Conservation (phyloP, 2,329 filamentous ascomycete species). For the Corniculantispora saksenae region DNA sequence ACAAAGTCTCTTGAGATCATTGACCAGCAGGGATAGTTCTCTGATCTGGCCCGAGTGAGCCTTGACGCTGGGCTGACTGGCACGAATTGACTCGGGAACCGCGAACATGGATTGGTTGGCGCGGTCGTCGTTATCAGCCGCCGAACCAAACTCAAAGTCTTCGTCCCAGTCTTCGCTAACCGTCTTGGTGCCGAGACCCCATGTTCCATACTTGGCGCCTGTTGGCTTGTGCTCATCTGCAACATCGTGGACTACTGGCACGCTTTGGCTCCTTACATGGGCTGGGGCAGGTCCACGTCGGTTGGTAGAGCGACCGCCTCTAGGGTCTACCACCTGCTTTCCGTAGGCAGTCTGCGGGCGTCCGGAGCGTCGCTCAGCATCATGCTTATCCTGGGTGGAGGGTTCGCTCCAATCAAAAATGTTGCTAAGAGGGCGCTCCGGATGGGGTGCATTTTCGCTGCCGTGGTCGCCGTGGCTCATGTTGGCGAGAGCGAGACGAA, state of each 20-base stretch:
- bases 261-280: conserved; percentile 79
- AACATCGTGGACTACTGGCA: conserved; percentile 69
- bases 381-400: conserved; percentile 59
- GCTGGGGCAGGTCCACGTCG: conserved; percentile 68
- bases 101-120: conserved; percentile 36
- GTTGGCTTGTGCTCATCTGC: conserved; percentile 55
- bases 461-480: conserved; percentile 44
- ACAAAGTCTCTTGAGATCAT: conserved; percentile 77
- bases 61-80: conserved; percentile 78
- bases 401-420: conserved; percentile 80
- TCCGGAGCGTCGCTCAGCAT: conserved; percentile 57
- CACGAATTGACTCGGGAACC: conserved; percentile 75
- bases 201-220: conserved; percentile 75
- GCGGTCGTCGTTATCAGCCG: conserved; percentile 39
- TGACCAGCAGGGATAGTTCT: conserved; percentile 78
- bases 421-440: conserved; percentile 63
- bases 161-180: conserved; percentile 88
- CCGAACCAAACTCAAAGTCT: conserved; percentile 74
- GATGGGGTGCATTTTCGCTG: conserved; percentile 22
- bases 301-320: conserved; percentile 67
- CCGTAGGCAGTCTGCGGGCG: conserved; percentile 75
- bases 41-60: conserved; percentile 82
- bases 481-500: conserved; percentile 56
- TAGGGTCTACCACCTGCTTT: conserved; percentile 69
- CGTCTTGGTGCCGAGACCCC: conserved; percentile 77